Base-by-base conservation (phyloP, 345 rosid species). In the Arabis alpina region DNA sequence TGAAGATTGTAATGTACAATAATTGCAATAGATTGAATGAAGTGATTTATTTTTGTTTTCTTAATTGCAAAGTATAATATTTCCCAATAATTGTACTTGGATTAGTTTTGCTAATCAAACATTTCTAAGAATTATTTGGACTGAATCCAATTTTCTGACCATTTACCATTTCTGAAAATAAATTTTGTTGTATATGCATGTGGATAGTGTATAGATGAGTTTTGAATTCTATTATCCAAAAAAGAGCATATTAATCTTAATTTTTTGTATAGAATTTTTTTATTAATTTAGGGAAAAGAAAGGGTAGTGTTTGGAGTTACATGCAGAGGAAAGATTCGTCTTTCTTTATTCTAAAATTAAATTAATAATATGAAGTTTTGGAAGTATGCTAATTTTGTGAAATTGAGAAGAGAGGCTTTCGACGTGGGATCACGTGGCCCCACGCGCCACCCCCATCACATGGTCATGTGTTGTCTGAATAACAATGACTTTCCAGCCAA, bases 391-490 rank as follows among this genome's bases (percentile, higher is more conserved):
- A 56, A 44, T 45, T 56, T 68, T 61, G 52, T 61, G 69, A 61
- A 68, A 68, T 7, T 68, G 71, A 70, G 60, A 70, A 76, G 71
- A 76, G 66, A 76, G 61, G 62, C 71, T 63, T 69, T 69, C 45
- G 70, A 72, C 74, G 36, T 54, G 61, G 73, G 71, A 64, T 82
- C 92, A 85, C 90, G 83, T 87, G 96, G 87, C 59, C 90, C 88
- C 85, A 82, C 59, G 84, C 73, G 82, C 64, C 76, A 58, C 23
- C 79, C 59, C 53, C 74, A 73, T 77, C 84, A 85, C 81, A 80
- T 82, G 86, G 47, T 65, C 86, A 82, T 85, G 91, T 80, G 91
- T 83, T 79, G 85, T 82, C 82, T 63, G 86, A 83, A 77, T 73
- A 82, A 60, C 69, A 75, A 51, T 50, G 87, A 86, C 88, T 77